These are phyloP conservation scores for Sonneratia caseolaris DNA, from an alignment of 345 rosid species.

Conservation along the genomic window DNA sequence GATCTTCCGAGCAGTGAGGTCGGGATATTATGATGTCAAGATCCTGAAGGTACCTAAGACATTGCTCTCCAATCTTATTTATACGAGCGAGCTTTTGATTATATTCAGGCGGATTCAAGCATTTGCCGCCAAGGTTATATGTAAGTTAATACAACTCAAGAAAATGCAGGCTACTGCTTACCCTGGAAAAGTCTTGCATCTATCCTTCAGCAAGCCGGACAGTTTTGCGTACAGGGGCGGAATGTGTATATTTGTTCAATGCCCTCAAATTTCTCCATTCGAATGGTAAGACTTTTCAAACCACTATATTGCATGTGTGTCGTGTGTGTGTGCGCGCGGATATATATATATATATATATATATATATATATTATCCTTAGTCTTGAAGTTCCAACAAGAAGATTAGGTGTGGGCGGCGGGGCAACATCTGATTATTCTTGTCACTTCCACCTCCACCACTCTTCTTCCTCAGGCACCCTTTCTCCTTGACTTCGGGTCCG, in stretches of 20 bases:
- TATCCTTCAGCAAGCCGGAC: slow-evolving; percentile 30
- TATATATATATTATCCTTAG: neutral
- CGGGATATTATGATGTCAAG: slow-evolving; percentile 23
- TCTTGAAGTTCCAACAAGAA: neutral
- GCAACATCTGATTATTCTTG: neutral
- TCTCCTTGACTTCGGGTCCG: slow-evolving; percentile 47
- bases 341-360: too few species aligned
- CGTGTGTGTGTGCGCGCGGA: too few species aligned
- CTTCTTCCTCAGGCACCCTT: slow-evolving; percentile 44
- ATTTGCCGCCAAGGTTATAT: neutral
- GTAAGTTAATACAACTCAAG: neutral
- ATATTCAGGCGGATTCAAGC: neutral
- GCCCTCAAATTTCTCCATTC: slow-evolving; percentile 45
- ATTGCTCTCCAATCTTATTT: neutral
- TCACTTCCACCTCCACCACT: too few species aligned
- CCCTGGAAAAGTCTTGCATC: slow-evolving; percentile 41
- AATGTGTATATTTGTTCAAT: slow-evolving; percentile 39
- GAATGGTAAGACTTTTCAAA: slow-evolving; percentile 31
- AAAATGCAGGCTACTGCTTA: slow-evolving; percentile 30
- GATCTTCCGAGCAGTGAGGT: slow-evolving; percentile 31
- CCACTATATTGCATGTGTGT: too few species aligned
- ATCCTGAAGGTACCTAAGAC: slow-evolving; percentile 24
- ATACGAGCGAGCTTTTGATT: neutral
- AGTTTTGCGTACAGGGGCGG: slow-evolving; percentile 42
- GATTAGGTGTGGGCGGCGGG: too few species aligned